Conservation (phyloP, 1,139 yeast genomes). For the Candida smagusa region DNA sequence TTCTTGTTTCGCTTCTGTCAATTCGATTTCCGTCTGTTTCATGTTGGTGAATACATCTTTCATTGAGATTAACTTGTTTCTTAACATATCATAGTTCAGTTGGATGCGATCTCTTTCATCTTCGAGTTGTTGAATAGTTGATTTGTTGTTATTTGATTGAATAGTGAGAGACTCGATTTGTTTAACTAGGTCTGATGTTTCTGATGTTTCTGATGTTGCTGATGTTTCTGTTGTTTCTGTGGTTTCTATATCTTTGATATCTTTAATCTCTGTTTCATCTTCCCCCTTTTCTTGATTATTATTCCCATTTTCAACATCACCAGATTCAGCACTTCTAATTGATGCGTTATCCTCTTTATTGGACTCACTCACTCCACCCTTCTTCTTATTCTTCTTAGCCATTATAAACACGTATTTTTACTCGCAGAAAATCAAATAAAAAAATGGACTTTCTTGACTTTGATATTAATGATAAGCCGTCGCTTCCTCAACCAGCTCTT, state of each 20-base stretch:
- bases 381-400: slow-evolving; percentile 32
- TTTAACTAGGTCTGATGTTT: too few relatives aligned
- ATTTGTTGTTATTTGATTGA: too few relatives aligned
- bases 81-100: slow-evolving; percentile 68
- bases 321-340: neutral
- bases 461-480: slow-evolving; percentile 26
- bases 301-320: neutral
- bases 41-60: slow-evolving; percentile 70
- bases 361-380: slow-evolving; percentile 1
- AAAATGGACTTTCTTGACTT: slow-evolving; percentile 45
- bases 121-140: slow-evolving; percentile 11
- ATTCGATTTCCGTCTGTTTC: slow-evolving; percentile 72
- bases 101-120: slow-evolving; percentile 65
- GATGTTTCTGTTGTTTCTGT: neutral
- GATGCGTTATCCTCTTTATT: neutral
- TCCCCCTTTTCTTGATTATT: too few relatives aligned
- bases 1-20: slow-evolving; percentile 51
- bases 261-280: too few relatives aligned
- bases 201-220: too few relatives aligned
- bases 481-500: slow-evolving; percentile 47
- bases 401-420: slow-evolving; percentile 10
- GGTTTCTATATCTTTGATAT: too few relatives aligned
- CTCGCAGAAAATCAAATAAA: neutral
- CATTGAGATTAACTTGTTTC: slow-evolving; percentile 77
- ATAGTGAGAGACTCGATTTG: neutral